phyloP scores from a whole-genome alignment of 208 protist species.

The Acanthamoeba lenticulata region DNA sequence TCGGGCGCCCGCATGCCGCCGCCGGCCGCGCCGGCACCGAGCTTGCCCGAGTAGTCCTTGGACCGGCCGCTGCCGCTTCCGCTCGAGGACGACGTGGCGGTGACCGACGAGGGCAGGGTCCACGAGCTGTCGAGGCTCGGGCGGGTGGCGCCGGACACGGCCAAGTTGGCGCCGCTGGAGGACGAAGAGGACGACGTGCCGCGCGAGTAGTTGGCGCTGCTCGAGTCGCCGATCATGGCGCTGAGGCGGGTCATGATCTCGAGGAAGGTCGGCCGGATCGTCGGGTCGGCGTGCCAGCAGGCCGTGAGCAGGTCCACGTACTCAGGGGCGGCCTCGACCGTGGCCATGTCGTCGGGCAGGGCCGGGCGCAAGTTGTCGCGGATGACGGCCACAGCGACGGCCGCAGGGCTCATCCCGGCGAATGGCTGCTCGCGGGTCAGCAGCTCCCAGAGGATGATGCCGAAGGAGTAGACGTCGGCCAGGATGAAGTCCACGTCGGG shows the following conservation, averaged over 20 bases:
- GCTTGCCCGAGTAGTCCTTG: neutral
- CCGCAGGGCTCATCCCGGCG: constrained; percentile 8
- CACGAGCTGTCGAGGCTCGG: neutral
- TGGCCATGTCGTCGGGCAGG: neutral
- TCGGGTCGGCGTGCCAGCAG: neutral
- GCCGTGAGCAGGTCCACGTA: neutral
- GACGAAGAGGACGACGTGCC: neutral
- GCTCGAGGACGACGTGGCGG: neutral
- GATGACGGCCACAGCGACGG: constrained; percentile 31
- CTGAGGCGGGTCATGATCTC: constrained; percentile 37
- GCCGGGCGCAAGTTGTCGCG: neutral
- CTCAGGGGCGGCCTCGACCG: neutral
- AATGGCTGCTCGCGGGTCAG: constrained; percentile 30
- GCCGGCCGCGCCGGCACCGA: neutral
- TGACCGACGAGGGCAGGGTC: neutral
- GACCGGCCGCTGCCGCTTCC: neutral
- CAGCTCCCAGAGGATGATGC: constrained; percentile 46
- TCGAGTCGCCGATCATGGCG: neutral
- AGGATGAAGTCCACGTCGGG: constrained; percentile 6
- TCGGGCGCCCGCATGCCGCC: neutral
- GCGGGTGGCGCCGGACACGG: neutral
- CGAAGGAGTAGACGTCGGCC: constrained; percentile 24
- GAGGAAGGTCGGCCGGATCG: neutral
- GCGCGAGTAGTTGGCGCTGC: neutral
- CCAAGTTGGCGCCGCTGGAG: neutral